Evolutionary conservation across 208 protist species (phyloP).

Genomic region (Wallacemonas sp.): DNA sequence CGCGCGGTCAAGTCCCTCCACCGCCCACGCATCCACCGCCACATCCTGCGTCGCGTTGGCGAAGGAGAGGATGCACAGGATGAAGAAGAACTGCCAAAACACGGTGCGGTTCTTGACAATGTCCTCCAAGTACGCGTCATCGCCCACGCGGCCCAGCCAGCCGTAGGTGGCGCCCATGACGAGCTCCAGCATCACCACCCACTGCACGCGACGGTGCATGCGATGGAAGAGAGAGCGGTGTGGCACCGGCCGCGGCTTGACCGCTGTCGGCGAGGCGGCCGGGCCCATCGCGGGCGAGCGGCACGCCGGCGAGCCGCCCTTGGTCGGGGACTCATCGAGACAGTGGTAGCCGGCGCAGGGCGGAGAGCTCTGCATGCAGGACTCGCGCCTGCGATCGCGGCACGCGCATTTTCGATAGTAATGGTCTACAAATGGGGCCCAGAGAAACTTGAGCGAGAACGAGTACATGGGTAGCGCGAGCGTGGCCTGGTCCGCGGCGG

Average conservation of each 20-base stretch:
- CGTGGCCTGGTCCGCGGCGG: constrained; percentile 27
- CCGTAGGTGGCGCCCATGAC: constrained; percentile 18
- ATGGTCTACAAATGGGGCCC: constrained; percentile 45
- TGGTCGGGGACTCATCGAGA: background rate
- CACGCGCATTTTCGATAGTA: constrained; percentile 21
- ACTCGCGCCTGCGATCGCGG: background rate
- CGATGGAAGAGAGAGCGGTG: constrained; percentile 8
- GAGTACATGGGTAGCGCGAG: constrained; percentile 40
- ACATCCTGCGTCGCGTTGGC: constrained; percentile 48
- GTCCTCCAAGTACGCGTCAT: constrained; percentile 14
- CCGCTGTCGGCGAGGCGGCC: too few species aligned
- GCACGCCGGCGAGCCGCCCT: background rate
- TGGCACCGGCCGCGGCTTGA: background rate
- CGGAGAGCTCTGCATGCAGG: background rate
- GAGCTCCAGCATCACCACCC: constrained; percentile 21
- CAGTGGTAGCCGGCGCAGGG: constrained; percentile 15
- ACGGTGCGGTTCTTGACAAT: constrained; percentile 1
- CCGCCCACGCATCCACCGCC: constrained; percentile 51
- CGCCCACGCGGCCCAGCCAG: constrained; percentile 1
- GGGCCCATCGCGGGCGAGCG: too few species aligned
- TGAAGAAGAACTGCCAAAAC: constrained; percentile 24
- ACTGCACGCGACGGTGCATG: constrained; percentile 26
- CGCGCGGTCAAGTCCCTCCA: constrained; percentile 20
- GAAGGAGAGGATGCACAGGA: constrained; percentile 31
- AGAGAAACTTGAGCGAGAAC: constrained; percentile 56